Conservation (phyloP, 1,284 basidiomycete genomes). For the Sanghuangporus baumii region DNA sequence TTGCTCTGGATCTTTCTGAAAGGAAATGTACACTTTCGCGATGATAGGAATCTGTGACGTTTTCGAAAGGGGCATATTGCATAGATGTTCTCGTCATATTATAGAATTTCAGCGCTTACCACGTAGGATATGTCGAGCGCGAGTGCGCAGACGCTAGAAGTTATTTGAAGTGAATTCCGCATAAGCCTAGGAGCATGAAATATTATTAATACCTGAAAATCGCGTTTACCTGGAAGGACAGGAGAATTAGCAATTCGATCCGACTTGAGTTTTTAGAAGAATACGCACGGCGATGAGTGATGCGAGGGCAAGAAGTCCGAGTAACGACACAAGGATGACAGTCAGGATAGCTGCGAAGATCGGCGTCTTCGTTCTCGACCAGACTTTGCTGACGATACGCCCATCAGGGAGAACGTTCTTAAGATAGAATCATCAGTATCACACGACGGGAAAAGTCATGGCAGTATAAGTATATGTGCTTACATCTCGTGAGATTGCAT, state of each 20-base stretch:
- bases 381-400: slow-evolving; percentile 18
- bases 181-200: not conserved
- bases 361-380: slow-evolving; percentile 19
- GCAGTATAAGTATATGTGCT: not conserved
- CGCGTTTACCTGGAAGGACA: slow-evolving; percentile 19
- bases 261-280: not conserved
- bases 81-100: not conserved
- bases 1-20: slow-evolving; percentile 10
- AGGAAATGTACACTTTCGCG: slow-evolving; percentile 18
- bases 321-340: slow-evolving; percentile 19
- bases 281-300: slow-evolving; percentile 19
- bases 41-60: slow-evolving; percentile 17
- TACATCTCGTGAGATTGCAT: slow-evolving; percentile 21
- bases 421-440: not conserved
- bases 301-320: slow-evolving; percentile 23
- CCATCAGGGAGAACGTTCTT: slow-evolving; percentile 21
- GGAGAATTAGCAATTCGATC: not conserved
- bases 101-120: not conserved
- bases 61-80: not conserved
- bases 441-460: not conserved
- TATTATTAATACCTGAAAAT: slow-evolving; percentile 18
- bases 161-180: not conserved
- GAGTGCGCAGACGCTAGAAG: slow-evolving; percentile 20
- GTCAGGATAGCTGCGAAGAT: slow-evolving; percentile 22
- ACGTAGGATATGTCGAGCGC: slow-evolving; percentile 20